These are phyloP conservation scores for Bacterosira constricta DNA, from an alignment of 108 stramenopile genomes.

Conservation along the genomic window DNA sequence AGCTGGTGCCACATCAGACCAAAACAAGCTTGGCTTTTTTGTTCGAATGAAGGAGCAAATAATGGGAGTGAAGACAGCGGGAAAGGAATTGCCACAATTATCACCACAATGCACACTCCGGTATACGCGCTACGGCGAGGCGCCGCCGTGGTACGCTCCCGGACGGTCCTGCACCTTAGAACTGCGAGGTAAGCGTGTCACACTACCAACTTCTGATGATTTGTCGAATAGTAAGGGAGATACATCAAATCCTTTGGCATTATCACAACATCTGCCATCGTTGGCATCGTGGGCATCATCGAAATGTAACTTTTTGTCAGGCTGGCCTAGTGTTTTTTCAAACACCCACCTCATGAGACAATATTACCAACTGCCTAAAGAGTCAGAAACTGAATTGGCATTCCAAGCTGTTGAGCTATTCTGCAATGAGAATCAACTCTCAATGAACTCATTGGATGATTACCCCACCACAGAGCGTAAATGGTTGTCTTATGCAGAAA, in stretches of 20 bases:
- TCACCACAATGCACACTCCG: conserved; percentile 38
- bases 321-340: conserved; percentile 24
- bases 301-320: conserved; percentile 37
- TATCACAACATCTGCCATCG: conserved; percentile 10
- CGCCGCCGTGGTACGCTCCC: conserved; percentile 83
- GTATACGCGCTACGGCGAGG: conserved; percentile 87
- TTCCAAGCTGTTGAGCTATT: conserved; percentile 18
- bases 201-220: background rate
- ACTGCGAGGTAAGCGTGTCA: conserved; percentile 51
- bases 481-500: conserved; percentile 13
- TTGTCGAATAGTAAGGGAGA: background rate
- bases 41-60: background rate
- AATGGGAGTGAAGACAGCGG: background rate
- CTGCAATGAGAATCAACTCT: conserved; percentile 3
- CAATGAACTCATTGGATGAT: conserved; percentile 8
- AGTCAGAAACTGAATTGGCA: conserved; percentile 5
- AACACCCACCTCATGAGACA: background rate
- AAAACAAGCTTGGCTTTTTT: background rate
- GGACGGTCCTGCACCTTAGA: conserved; percentile 76
- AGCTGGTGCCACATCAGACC: background rate
- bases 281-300: conserved; percentile 21
- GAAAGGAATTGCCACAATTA: background rate
- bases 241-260: background rate
- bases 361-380: conserved; percentile 11
- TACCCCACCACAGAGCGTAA: background rate